Base-by-base conservation (phyloP, 2,329 filamentous ascomycete species). In the Colletotrichum sidae region DNA sequence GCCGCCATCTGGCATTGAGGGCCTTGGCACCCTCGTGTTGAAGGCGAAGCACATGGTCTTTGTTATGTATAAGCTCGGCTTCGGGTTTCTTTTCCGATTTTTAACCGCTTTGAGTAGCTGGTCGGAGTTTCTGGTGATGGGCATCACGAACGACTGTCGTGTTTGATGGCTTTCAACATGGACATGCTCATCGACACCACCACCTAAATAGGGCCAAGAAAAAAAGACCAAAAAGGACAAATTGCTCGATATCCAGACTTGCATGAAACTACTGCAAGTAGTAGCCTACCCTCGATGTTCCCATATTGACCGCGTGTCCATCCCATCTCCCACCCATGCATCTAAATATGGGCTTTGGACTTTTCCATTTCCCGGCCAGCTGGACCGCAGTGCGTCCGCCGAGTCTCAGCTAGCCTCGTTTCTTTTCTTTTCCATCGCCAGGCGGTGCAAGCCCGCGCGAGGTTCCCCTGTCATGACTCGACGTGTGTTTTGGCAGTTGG, bases 401-500 rank as follows among this genome's bases (percentile, higher is more conserved):
- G 50, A 64, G 60, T 39, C 60, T 35, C 8, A 54, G 37, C 55
- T 50, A 54, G 51, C 39, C 41, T 37, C 46, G 46, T 38, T 44
- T 38, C 46, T 47, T 62, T 55, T 17, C 57, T 65, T 61, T 55
- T 56, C 44, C 15, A 25, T 47, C 25, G 11, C 46, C 34, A 33
- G 39, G 44, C 50, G 17, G 41, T 61, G 44, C 44, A 8, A 39
- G 57, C 46, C 56, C 51, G 37, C 15, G 35, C 51, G 44, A 51
- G 39, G 38, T 8, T 45, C 25, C 25, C 45, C 39, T 15, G 52
- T 9, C 56, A 65, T 60, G 61, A 65, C 61, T 55, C 61, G 56
- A 46, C 50, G 42, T 51, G 34, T 42, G 34, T 61, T 61, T 47
- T 41, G 45, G 11, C 12, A 46, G 25, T 25, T 51, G 45, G 35